Percentiles rank a stretch among this genome's conserved stretches.
Evolutionary conservation across 257 asterid genomes (phyloP).

Genomic region (Handroanthus guayacan): DNA sequence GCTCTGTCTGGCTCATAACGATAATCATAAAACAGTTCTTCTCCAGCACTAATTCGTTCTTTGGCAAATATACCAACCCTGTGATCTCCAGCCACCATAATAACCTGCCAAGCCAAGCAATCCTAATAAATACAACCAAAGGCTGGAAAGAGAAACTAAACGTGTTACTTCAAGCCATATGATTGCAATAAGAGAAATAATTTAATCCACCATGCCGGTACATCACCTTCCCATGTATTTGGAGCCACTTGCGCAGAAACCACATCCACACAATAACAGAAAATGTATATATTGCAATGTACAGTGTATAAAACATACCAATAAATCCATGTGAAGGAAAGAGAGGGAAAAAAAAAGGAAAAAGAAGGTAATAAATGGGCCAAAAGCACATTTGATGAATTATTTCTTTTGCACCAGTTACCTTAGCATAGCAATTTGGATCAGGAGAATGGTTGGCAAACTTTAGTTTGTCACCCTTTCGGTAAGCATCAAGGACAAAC

Average conservation of each 20-base stretch:
- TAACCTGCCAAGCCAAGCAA: slow-evolving; percentile 71
- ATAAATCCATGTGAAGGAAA: not conserved
- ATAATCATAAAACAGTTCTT: slow-evolving; percentile 89
- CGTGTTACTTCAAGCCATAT: slow-evolving; percentile 4
- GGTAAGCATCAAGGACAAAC: slow-evolving; percentile 93
- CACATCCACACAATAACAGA: not conserved
- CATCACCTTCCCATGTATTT: slow-evolving; percentile 8
- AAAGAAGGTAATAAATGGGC: not conserved
- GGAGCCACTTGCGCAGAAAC: not conserved
- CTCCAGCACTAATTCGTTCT: slow-evolving; percentile 81
- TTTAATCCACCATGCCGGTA: not conserved
- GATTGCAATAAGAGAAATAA: not conserved
- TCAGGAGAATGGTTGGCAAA: slow-evolving; percentile 93
- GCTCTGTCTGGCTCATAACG: slow-evolving; percentile 83
- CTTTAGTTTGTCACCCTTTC: slow-evolving; percentile 92
- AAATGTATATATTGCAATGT: not conserved
- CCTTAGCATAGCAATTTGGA: slow-evolving; percentile 96
- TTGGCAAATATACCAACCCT: slow-evolving; percentile 91
- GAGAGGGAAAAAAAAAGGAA: too few relatives aligned
- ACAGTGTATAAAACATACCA: not conserved
- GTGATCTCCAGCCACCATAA: slow-evolving; percentile 94
- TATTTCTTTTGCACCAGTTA: slow-evolving; percentile 38
- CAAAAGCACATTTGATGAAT: not conserved
- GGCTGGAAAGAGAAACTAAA: not conserved
- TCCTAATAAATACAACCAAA: slow-evolving; percentile 23